Conservation (phyloP, 1,284 basidiomycete species). For the Leucoagaricus sp. region DNA sequence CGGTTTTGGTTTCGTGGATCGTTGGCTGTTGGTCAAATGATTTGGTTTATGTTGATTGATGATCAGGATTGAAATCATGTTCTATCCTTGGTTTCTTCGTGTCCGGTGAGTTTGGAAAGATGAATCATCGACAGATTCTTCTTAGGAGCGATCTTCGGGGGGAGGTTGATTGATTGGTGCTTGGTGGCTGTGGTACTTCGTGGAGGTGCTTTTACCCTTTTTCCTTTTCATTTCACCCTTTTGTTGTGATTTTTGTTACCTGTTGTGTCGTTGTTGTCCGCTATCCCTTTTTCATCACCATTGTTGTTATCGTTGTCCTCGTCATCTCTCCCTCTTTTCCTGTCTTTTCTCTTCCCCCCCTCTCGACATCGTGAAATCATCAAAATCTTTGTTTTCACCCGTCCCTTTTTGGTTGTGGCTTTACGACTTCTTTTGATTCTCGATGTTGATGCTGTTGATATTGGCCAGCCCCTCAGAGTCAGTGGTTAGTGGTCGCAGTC, state of each 20-base stretch:
- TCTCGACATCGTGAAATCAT: no score
- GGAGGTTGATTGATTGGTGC: no score
- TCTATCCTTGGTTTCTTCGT: no score
- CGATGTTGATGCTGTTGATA: not conserved
- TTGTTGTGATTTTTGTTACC: not conserved
- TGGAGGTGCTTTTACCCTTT: not conserved
- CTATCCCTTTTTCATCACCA: not conserved
- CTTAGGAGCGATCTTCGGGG: not conserved
- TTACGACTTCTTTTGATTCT: not conserved
- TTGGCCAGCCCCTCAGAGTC: no score
- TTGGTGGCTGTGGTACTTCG: not conserved
- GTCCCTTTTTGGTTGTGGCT: not conserved
- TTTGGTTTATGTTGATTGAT: not conserved
- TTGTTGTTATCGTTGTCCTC: not conserved
- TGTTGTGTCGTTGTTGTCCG: constrained; percentile 6
- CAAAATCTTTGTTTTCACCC: not conserved
- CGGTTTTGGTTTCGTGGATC: no score
- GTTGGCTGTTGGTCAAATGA: not conserved
- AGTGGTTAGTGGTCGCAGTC: no score
- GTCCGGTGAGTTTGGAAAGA: no score
- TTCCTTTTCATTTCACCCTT: not conserved
- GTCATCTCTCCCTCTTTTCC: not conserved
- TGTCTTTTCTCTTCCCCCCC: not conserved
- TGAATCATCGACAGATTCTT: not conserved
- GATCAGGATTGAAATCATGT: no score